Conservation (phyloP, 1,284 basidiomycete species). For the Irpex sp. region DNA sequence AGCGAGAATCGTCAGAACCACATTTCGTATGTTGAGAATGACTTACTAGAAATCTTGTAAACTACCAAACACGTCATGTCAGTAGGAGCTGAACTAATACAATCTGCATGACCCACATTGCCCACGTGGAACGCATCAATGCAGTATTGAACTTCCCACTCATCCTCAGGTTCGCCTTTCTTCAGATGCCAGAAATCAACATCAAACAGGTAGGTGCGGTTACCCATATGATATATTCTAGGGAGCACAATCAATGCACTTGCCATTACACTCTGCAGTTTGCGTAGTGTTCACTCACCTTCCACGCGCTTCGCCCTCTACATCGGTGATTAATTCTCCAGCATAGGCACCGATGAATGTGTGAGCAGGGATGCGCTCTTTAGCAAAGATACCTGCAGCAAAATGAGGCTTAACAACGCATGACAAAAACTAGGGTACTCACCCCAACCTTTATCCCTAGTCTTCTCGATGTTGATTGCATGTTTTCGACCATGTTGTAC, state of each 20-base stretch:
- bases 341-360: constrained; percentile 83
- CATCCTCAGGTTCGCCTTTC: constrained; percentile 27
- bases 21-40: constrained; percentile 19
- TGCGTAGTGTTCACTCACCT: constrained; percentile 37
- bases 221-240: constrained; percentile 74
- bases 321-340: constrained; percentile 76
- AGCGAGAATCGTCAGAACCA: constrained; percentile 7
- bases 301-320: constrained; percentile 65
- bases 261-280: neutral
- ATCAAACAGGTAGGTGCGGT: constrained; percentile 83
- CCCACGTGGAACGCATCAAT: constrained; percentile 88
- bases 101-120: constrained; percentile 53
- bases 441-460: constrained; percentile 82
- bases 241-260: neutral
- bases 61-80: constrained; percentile 35
- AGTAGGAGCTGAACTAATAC: neutral
- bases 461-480: constrained; percentile 63
- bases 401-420: neutral
- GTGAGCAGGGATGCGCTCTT: constrained; percentile 61
- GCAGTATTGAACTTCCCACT: constrained; percentile 40
- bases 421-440: constrained; percentile 17
- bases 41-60: constrained; percentile 64
- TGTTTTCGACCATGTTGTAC: constrained; percentile 77
- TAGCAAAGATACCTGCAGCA: constrained; percentile 64
- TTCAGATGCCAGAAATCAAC: constrained; percentile 72